Conservation (phyloP, 257 asterid species). For the Parsonsia alboflavescens region DNA sequence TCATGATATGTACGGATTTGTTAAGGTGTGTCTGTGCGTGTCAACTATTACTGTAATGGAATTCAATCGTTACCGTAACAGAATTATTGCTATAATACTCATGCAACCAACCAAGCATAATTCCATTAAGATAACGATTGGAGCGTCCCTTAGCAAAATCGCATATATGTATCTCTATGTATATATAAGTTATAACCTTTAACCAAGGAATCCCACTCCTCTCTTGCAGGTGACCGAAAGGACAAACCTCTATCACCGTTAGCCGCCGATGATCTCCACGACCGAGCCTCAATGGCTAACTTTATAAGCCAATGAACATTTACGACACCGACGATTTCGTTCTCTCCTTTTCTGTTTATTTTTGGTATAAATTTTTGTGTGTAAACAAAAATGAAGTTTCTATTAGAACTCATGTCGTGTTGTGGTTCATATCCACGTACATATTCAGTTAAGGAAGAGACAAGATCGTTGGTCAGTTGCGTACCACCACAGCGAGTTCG, state of each 20-base stretch:
- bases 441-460: constrained; percentile 33
- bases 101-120: no score
- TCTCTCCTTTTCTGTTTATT: no score
- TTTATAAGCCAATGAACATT: background rate
- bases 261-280: background rate
- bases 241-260: background rate
- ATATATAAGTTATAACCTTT: background rate
- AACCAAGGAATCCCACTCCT: background rate
- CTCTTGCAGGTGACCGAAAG: background rate
- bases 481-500: background rate
- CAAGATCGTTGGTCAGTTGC: constrained; percentile 27
- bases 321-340: background rate
- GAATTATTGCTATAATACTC: no score
- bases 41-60: no score
- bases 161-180: background rate
- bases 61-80: no score
- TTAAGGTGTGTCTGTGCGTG: no score
- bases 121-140: no score
- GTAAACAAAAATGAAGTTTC: constrained; percentile 41
- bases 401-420: constrained; percentile 43
- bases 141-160: no score
- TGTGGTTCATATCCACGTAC: constrained; percentile 32
- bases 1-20: no score
- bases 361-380: background rate
- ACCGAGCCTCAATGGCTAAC: background rate